Evolutionary conservation across 305 asterid genomes (phyloP), one percentile per base, ranked within the genome.

Genomic region (Fraxinus nigra): DNA sequence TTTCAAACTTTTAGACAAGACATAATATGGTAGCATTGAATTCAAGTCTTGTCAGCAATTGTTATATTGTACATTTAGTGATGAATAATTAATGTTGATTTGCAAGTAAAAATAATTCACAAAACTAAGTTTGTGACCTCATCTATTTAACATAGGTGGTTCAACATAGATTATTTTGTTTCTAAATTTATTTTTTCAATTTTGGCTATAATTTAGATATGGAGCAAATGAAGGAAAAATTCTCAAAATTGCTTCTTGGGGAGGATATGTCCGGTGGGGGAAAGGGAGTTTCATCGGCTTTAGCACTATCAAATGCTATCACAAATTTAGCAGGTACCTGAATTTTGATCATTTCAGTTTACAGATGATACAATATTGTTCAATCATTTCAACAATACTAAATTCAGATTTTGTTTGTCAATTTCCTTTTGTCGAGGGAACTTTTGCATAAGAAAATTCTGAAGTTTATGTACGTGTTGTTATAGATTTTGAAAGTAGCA

Each of bases 221-320:
- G 89, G 94, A 90, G 4, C 22, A 88, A 90, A 91, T 92, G 93
- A 92, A 90, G 93, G 97, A 92, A 83, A 92, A 80, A 84, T 92
- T 92, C 80, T 87, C 92, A 7, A 92, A 91, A 84, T 82, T 92
- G 89, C 92, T 92, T 63, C 86, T 91, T 0, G 97, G 97, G 0
- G 94, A 91, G 89, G 95, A 91, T 80, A 90, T 92, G 94, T 92
- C 95, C 0, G 97, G 97, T 48, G 90, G 97, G 20, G 97, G 97
- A 16, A 92, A 92, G 86, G 97, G 97, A 9, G 97, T 91, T 59
- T 91, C 97, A 0, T 92, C 94, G 0, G 92, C 95, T 48, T 67
- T 92, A 86, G 97, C 94, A 9, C 83, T 92, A 87, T 91, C 94
- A 1, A 92, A 92, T 78, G 92, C 95, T 1, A 89, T 91, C 69